Percentiles rank a stretch among this genome's conserved stretches.
Evolutionary conservation across 345 rosid genomes (phyloP).

Genomic region (Camelina neglecta): DNA sequence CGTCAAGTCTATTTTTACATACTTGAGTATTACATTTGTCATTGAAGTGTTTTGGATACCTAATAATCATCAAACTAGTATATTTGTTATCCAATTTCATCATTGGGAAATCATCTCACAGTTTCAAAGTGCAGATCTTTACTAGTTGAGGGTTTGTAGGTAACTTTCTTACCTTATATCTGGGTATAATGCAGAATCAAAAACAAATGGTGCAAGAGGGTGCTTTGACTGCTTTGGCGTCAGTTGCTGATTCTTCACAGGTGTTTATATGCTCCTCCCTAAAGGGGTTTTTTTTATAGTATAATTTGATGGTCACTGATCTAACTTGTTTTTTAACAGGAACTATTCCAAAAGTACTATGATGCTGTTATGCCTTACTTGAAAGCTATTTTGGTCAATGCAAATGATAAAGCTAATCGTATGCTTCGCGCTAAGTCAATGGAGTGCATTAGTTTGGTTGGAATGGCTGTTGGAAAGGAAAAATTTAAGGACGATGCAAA

Average conservation of each 20-base stretch:
- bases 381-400: constrained; percentile 41
- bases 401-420: constrained; percentile 52
- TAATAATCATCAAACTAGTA: not conserved
- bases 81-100: constrained; percentile 5
- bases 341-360: constrained; percentile 52
- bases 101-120: not conserved
- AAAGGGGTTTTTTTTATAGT: not conserved
- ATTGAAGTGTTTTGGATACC: constrained; percentile 9
- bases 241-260: constrained; percentile 84
- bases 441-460: constrained; percentile 82
- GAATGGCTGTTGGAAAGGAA: constrained; percentile 83
- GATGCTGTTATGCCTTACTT: constrained; percentile 45
- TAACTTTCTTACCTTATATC: not conserved
- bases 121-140: not conserved
- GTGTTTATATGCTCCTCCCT: constrained; percentile 41
- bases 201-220: constrained; percentile 86
- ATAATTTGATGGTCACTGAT: constrained; percentile 4
- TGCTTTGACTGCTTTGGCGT: constrained; percentile 74
- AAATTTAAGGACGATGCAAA: constrained; percentile 73
- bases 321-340: constrained; percentile 47
- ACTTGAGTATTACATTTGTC: not conserved
- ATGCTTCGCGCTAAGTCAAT: constrained; percentile 82
- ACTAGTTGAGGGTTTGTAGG: not conserved
- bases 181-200: constrained; percentile 56
- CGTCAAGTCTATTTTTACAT: no score